Evolutionary conservation across 768 basidiomycete genomes (phyloP).

Genomic region (Termitomyces sp.): DNA sequence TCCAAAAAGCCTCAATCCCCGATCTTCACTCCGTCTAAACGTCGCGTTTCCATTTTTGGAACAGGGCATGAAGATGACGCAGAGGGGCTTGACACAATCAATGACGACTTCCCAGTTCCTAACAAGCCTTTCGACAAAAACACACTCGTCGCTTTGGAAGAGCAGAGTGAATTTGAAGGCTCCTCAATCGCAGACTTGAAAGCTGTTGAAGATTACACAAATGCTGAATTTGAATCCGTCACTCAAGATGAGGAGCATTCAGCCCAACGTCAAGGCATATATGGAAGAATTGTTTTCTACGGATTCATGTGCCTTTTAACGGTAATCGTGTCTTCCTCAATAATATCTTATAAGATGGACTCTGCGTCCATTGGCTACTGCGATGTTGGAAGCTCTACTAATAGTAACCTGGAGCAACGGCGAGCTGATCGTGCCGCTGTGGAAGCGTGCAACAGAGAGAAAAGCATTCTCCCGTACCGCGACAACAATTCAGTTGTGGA

Average conservation of each 20-base stretch:
- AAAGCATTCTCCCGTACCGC: slow-evolving; percentile 28
- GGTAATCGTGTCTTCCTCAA: slow-evolving; percentile 23
- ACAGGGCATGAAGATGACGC: slow-evolving; percentile 19
- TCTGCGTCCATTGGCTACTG: slow-evolving; percentile 76
- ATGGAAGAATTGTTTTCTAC: neutral
- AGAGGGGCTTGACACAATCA: slow-evolving; percentile 19
- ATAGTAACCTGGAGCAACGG: slow-evolving; percentile 44
- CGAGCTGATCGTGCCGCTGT: slow-evolving; percentile 39
- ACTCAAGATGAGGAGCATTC: slow-evolving; percentile 8
- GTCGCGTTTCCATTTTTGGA: slow-evolving; percentile 4
- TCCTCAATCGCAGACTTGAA: slow-evolving; percentile 8
- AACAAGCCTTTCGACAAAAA: slow-evolving; percentile 7
- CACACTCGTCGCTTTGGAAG: neutral
- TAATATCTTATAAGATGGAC: slow-evolving; percentile 54
- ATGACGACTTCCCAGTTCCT: neutral
- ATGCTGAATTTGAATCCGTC: slow-evolving; percentile 29
- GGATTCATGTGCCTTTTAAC: slow-evolving; percentile 32
- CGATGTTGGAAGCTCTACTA: slow-evolving; percentile 57
- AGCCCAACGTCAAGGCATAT: neutral
- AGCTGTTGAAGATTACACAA: neutral
- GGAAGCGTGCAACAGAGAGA: slow-evolving; percentile 51
- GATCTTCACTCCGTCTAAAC: neutral
- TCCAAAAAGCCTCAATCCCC: slow-evolving; percentile 11
- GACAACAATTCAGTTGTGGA: slow-evolving; percentile 19
- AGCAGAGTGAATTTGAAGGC: slow-evolving; percentile 10